Evolutionary conservation across 257 asterid species (phyloP), one percentile per base, ranked within the genome.

Genomic region (Plantago major): DNA sequence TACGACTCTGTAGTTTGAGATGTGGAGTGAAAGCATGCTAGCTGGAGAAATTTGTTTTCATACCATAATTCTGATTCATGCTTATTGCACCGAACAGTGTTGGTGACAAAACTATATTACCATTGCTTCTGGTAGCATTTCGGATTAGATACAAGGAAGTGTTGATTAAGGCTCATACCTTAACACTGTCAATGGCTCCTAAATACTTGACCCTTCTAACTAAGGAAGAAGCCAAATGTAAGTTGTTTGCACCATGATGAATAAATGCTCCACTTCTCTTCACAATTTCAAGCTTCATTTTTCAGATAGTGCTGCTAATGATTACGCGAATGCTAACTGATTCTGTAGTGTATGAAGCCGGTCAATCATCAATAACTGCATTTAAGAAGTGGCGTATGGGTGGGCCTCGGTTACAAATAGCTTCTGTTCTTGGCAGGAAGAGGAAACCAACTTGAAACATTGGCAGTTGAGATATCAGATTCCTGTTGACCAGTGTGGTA

Each of bases 371-470:
- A 15, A 86, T 86, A 42, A 76, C 84, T 15, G 93, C 96, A 14
- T 90, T 87, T 42, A 90, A 87, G 86, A 87, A 85, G 71, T 91
- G 98, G 98, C 81, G 88, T 58, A 76, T 84, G 81, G 98, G 98
- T 14, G 98, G 98, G 45, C 94, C 95, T n/a, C 72, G 96, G 67
- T 64, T 91, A 58, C 84, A 86, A 64, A 73, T 78, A 49, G 90
- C 94, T 72, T 56, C 86, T 37, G 79, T 79, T 49, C 96, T 90
- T 51, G 88, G 96, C 38, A 78, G 93, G 80, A 90, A 90, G 84
- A 82, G 96, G 81, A 90, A 83, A 72, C 84, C 81, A 14, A 74
- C 78, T 38, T 67, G 48, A 49, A 33, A 33, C 8, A 5, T 33
- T 33, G 40, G 40, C 40, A 33, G 40, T 33, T 4, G 8, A 33